Base-by-base conservation (phyloP, 805 yeast genomes). In the Kuraishia hungarica region DNA sequence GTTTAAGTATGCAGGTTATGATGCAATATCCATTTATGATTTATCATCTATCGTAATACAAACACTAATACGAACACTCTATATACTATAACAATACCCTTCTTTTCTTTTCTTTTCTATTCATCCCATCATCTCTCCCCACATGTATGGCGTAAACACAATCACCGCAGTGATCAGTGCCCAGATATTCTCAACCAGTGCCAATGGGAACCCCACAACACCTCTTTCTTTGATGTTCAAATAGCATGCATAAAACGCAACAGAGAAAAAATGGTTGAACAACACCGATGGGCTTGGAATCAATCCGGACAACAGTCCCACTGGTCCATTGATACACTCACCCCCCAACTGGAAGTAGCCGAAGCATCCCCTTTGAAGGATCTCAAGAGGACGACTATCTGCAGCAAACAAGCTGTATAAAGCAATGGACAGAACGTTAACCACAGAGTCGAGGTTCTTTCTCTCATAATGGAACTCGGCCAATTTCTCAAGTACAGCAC, bases 371-470 rank as follows among this genome's bases (percentile, higher is more conserved):
- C 70, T 73, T 72, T 92, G 97, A 58, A 94, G 76, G 39, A 87
- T 79, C 59, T 72, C 72, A 60, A 94, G 77, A 57, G 87, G 77
- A 28, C 72, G 72, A 55, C 77, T 78, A 60, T 89, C 89, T 19
- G 97, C 99, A 3, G 97, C 96, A 71, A 94, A 94, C 55, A 94
- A 75, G 2, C 93, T 76, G 74, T 88, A 94, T 54, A 94, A 77
- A 0, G 99, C 97, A 61, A 93, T 84, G 2, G 97, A 89, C 53
- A 94, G 77, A 3, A 94, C 89, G 69, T 94, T 94, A 58, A 94
- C 80, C 46, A 93, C 97, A 0, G 92, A 79, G 63, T 87, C 96
- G 56, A 88, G 77, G 56, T 74, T 72, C 71, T 92, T 94, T 62
- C 98, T 81, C 64, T 85, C 83, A 61, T 77, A 74, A 67, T 90